Evolutionary conservation across 2,329 filamentous ascomycete species (phyloP), one percentile per base, ranked within the genome.

Genomic region (Penicillium sp.): DNA sequence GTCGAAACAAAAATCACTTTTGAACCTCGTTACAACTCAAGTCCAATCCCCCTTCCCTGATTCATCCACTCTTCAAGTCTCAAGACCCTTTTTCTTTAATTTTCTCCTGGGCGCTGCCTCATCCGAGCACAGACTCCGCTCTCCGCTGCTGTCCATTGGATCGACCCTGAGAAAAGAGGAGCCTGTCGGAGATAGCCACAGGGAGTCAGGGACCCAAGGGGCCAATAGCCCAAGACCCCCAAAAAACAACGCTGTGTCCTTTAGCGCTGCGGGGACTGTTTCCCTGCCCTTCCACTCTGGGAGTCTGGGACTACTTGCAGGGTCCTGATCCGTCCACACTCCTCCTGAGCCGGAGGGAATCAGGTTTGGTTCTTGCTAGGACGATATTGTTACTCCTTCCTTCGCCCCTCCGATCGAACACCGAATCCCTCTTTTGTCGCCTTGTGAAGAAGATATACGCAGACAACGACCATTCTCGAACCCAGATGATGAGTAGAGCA

Each of bases 401-500:
- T 45, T 47, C 54, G 35, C 45, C 54, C 54, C 53, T 33, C 49
- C n/a, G n/a, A 22, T 35, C 56, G 22, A 49, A 53, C 30, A 53
- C 15, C 40, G 40, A 61, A 56, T 60, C 24, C 64, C 66, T 45
- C n/a, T 51, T 44, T 38, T 54, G 47, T 56, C 30, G 47, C 44
- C 40, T 45, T 47, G 40, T 49, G 28, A n/a, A 50, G 28, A 13
- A 22, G n/a, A 17, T 28, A 30, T 15, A 19, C n/a, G 6, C 30
- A 5, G 30, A 51, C 49, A 26, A 51, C 26, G 45, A 44, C 26
- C 51, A 30, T 38, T 49, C n/a, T 56, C 59, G 38, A 47, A 7
- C 22, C 49, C 35, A 49, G 61, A 64, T 28, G 60, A 72, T 70
- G 69, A 73, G 70, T 19, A 33, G 68, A 73, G 65, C 64, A 72